These are phyloP conservation scores for Onygenales sp. DNA, from an alignment of 2,329 filamentous ascomycete species.

Conservation along the genomic window DNA sequence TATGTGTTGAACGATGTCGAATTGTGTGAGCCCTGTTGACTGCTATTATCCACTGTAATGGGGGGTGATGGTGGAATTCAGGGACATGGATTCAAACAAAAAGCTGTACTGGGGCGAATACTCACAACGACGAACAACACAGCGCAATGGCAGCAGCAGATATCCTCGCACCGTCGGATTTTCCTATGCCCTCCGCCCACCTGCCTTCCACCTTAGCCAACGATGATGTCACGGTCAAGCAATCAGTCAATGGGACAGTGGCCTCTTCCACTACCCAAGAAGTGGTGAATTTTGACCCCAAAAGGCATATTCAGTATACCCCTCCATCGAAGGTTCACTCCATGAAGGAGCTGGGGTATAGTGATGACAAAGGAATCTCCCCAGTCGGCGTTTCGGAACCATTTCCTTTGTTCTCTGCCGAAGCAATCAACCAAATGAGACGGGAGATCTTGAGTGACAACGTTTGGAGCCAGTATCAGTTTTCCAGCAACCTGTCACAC, in stretches of 20 bases:
- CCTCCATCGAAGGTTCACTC: slow-evolving; percentile 43
- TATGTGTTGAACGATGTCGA: neutral
- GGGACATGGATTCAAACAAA: neutral
- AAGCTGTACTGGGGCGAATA: slow-evolving; percentile 4
- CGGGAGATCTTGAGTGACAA: slow-evolving; percentile 50
- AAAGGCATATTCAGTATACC: slow-evolving; percentile 47
- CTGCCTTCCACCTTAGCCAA: slow-evolving; percentile 5
- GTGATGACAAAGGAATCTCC: slow-evolving; percentile 49
- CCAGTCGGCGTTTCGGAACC: slow-evolving; percentile 55
- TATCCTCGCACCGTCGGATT: slow-evolving; percentile 8
- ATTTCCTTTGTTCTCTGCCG: slow-evolving; percentile 53
- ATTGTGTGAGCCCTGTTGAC: neutral
- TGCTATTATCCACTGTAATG: neutral
- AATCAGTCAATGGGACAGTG: neutral
- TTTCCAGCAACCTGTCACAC: slow-evolving; percentile 50
- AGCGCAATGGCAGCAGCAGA: slow-evolving; percentile 14
- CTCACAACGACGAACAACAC: slow-evolving; percentile 7
- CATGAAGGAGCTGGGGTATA: slow-evolving; percentile 54
- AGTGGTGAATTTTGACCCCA: slow-evolving; percentile 41
- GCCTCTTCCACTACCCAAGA: neutral
- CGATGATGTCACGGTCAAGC: neutral
- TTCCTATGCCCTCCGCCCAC: slow-evolving; percentile 6
- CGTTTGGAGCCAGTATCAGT: slow-evolving; percentile 48
- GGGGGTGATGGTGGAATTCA: neutral
- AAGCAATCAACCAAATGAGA: slow-evolving; percentile 54